phyloP scores from a whole-genome alignment of 441 rosid species.

The Populus hybrid region DNA sequence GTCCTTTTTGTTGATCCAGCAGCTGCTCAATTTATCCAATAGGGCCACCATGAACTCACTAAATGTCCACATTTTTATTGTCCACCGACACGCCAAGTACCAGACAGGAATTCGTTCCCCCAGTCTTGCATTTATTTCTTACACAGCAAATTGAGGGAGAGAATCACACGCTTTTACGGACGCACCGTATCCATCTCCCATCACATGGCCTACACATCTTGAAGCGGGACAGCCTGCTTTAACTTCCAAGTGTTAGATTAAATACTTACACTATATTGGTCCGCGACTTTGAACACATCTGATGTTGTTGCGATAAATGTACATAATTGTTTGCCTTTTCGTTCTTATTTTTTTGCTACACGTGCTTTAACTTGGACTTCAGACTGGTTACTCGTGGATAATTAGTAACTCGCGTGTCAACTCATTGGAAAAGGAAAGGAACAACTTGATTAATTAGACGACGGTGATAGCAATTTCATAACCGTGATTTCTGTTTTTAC shows the following conservation, averaged over 20 bases:
- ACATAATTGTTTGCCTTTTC: background rate
- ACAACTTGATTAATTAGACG: background rate
- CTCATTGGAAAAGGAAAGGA: background rate
- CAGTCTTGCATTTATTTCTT: constrained; percentile 26
- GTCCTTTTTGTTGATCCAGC: constrained; percentile 9
- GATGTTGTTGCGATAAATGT: background rate
- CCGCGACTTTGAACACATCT: background rate
- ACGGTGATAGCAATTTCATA: background rate
- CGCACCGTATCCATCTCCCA: constrained; percentile 24
- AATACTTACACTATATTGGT: background rate
- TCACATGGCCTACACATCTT: constrained; percentile 36
- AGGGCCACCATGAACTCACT: constrained; percentile 15
- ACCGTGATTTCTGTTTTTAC: background rate
- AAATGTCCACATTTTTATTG: constrained; percentile 15
- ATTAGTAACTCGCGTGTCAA: background rate
- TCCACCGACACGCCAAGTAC: constrained; percentile 33
- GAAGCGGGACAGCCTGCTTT: constrained; percentile 8
- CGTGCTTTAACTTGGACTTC: background rate
- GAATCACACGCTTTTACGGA: constrained; percentile 19
- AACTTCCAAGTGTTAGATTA: background rate
- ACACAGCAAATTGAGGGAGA: constrained; percentile 13
- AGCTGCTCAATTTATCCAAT: constrained; percentile 9
- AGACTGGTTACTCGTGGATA: no score
- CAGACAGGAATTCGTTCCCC: constrained; percentile 11
- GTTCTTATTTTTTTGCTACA: background rate